Conservation (phyloP, 345 rosid genomes). For the Aquilaria yunnanensis region DNA sequence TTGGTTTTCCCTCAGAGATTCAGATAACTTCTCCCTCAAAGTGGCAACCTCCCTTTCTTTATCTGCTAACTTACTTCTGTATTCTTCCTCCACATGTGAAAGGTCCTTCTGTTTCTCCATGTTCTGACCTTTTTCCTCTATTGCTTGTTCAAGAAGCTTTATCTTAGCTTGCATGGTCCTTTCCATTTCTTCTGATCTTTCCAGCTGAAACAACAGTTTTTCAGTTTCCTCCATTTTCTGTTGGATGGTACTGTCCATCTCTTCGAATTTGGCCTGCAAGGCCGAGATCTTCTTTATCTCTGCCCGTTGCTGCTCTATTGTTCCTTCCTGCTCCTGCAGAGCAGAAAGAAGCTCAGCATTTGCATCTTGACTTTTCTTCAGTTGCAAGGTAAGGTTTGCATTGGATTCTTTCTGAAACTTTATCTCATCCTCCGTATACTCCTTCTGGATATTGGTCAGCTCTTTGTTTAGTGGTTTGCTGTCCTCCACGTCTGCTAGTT, state of each 20-base stretch:
- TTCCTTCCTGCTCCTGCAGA: slow-evolving; percentile 54
- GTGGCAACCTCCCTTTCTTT: slow-evolving; percentile 30
- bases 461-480: slow-evolving; percentile 17
- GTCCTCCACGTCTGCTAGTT: slow-evolving; percentile 18
- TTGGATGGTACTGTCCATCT: slow-evolving; percentile 24
- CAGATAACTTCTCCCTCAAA: slow-evolving; percentile 28
- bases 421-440: slow-evolving; percentile 38
- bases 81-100: slow-evolving; percentile 16
- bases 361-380: slow-evolving; percentile 57
- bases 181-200: slow-evolving; percentile 31
- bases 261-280: slow-evolving; percentile 20
- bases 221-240: slow-evolving; percentile 22
- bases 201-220: slow-evolving; percentile 18
- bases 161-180: slow-evolving; percentile 27
- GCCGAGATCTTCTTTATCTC: slow-evolving; percentile 30
- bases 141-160: slow-evolving; percentile 25
- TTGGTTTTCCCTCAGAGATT: slow-evolving; percentile 11
- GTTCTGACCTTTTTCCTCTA: slow-evolving; percentile 14
- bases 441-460: slow-evolving; percentile 18
- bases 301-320: slow-evolving; percentile 37
- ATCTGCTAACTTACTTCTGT: slow-evolving; percentile 19
- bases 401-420: slow-evolving; percentile 38
- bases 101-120: slow-evolving; percentile 9
- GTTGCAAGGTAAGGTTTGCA: slow-evolving; percentile 36
- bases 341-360: slow-evolving; percentile 51